Base-by-base conservation (phyloP, 805 yeast species). In the Nakazawaea sp. region DNA sequence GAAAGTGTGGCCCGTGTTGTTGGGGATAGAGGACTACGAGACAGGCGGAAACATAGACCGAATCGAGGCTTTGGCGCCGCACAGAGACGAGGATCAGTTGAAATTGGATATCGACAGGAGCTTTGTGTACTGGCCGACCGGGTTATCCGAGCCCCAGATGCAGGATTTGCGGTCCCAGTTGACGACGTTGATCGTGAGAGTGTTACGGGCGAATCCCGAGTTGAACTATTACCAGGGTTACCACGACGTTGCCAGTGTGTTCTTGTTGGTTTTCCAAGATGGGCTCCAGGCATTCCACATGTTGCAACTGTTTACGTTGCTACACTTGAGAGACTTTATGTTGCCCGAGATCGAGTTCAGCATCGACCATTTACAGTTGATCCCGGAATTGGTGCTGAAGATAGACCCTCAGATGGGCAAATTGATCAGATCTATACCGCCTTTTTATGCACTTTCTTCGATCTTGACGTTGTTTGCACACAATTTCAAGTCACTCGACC, bases 171-270 rank as follows among this genome's bases (percentile, higher is more conserved):
- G 70, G 41, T 51, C 51, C 18, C 51, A 66, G 32, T 59, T 80
- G 34, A 52, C 50, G 18, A 53, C 53, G 4, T 44, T 80, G 11
- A 69, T 86, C 3, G 56, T 71, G 11, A 61, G 63, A 15, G 63
- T 87, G 2, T 62, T 92, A 11, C 59, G 86, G 27, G 67, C 64
- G 12, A 62, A 79, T 45, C 89, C 89, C 0, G 49, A 56, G 3
- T 61, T 89, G 29, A 65, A 75, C 41, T 90, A 90, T 56, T 90
- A 88, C 55, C 98, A 90, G 58, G 98, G 98, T 0, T 86, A 72
- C 55, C 97, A 90, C 56, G 97, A 92, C 49, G 64, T 92, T 16
- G 88, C 86, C 1, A 68, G 84, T 26, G 68, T 83, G 4, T 62
- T 84, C 5, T 59, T 83, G 4, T 52, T 81, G 13, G 72, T 81